Percentiles rank a stretch among this genome's conserved stretches.
Conservation (phyloP, 2,329 filamentous ascomycete genomes). For the Aspergillus sp. region DNA sequence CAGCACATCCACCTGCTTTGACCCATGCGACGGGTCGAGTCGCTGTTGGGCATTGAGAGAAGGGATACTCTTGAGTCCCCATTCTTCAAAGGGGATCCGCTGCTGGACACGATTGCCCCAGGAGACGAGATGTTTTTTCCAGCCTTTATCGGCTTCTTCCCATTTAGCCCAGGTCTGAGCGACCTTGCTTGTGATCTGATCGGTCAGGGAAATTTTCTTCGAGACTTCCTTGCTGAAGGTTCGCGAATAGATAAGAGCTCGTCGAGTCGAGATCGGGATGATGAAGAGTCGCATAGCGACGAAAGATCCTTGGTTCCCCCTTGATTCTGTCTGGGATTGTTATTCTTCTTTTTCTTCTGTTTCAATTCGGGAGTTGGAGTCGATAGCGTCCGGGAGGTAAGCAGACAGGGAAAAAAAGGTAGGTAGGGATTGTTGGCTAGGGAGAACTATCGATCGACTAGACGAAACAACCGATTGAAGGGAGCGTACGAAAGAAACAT, state of each 20-base stretch:
- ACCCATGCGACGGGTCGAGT: conserved; percentile 63
- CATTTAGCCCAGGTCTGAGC: conserved; percentile 78
- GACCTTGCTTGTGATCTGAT: conserved; percentile 70
- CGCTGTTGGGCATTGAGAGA: conserved; percentile 68
- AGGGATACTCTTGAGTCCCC: conserved; percentile 93
- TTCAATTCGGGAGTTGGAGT: neutral
- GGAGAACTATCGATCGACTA: conserved; percentile 22
- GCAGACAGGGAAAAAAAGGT: neutral
- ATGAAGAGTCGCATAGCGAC: conserved; percentile 84
- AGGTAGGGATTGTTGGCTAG: conserved; percentile 12
- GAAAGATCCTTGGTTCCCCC: conserved; percentile 1
- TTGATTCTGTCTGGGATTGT: neutral
- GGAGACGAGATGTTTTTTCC: conserved; percentile 82
- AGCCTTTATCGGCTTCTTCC: conserved; percentile 80
- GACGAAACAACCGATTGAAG: conserved; percentile 17
- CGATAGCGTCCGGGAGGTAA: conserved; percentile 8
- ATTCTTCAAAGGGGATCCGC: conserved; percentile 93
- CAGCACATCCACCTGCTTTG: conserved; percentile 64
- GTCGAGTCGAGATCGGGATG: conserved; percentile 85
- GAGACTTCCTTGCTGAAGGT: conserved; percentile 61
- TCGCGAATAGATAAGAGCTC: conserved; percentile 90
- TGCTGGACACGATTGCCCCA: conserved; percentile 85
- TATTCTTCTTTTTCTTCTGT: neutral
- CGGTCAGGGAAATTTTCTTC: conserved; percentile 59
- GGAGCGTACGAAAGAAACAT: conserved; percentile 21